These are phyloP conservation scores for Diplocarpon rosae DNA, from an alignment of 2,329 filamentous ascomycete genomes.

Conservation along the genomic window DNA sequence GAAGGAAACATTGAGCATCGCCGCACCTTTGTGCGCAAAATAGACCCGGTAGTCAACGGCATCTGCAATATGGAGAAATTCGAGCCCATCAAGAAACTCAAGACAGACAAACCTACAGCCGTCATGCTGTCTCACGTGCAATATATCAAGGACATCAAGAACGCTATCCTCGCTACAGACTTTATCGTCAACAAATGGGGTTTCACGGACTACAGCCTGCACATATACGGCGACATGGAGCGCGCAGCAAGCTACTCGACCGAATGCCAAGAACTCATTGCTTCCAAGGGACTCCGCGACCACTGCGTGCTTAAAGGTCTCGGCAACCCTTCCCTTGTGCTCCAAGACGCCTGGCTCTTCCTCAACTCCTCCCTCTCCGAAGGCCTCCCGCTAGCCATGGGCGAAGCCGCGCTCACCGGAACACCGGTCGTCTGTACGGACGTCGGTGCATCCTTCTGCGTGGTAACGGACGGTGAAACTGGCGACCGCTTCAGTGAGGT, in stretches of 20 bases:
- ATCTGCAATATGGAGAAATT: slow-evolving; percentile 32
- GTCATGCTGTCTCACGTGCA: slow-evolving; percentile 54
- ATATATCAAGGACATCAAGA: slow-evolving; percentile 49
- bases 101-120: slow-evolving; percentile 47
- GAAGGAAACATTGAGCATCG: slow-evolving; percentile 45
- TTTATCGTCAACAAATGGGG: slow-evolving; percentile 56
- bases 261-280: slow-evolving; percentile 37
- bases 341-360: slow-evolving; percentile 37
- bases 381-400: slow-evolving; percentile 42
- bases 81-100: slow-evolving; percentile 46
- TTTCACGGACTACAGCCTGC: slow-evolving; percentile 51
- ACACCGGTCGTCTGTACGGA: slow-evolving; percentile 46
- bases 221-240: slow-evolving; percentile 53
- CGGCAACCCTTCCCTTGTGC: slow-evolving; percentile 32
- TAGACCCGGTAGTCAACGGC: slow-evolving; percentile 51
- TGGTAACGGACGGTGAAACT: slow-evolving; percentile 41
- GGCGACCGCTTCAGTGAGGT: slow-evolving; percentile 45
- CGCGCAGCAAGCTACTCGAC: slow-evolving; percentile 50
- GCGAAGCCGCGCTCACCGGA: slow-evolving; percentile 44
- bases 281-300: slow-evolving; percentile 21
- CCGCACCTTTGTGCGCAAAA: slow-evolving; percentile 41
- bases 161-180: slow-evolving; percentile 49
- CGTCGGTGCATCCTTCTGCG: slow-evolving; percentile 42
- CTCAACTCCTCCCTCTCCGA: slow-evolving; percentile 47
- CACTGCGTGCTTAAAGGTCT: slow-evolving; percentile 27